Evolutionary conservation across 2,329 filamentous ascomycete species (phyloP).

Genomic region (Verticillium dahliae): DNA sequence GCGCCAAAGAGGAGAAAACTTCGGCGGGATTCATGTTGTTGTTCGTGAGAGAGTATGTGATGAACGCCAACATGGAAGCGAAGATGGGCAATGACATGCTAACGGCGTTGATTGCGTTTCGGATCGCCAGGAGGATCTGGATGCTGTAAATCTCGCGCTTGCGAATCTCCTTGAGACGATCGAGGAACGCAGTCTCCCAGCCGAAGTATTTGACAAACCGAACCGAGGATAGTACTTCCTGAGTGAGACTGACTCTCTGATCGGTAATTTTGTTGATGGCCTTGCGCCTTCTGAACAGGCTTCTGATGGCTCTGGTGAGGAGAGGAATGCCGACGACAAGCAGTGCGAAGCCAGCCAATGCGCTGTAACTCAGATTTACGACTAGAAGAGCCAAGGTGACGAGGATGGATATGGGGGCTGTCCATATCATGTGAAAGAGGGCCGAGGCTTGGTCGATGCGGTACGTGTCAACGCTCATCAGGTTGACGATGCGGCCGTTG

Average conservation of each 20-base stretch:
- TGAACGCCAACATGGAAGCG: constrained; percentile 90
- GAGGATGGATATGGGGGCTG: constrained; percentile 69
- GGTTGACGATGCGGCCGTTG: constrained; percentile 83
- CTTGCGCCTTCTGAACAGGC: constrained; percentile 67
- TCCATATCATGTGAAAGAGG: constrained; percentile 90
- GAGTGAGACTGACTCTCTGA: constrained; percentile 81
- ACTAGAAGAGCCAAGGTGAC: constrained; percentile 75
- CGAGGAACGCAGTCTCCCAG: constrained; percentile 84
- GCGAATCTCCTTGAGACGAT: constrained; percentile 68
- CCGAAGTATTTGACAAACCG: constrained; percentile 96
- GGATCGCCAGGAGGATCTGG: constrained; percentile 73
- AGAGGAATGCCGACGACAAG: constrained; percentile 72
- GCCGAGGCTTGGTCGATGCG: constrained; percentile 83
- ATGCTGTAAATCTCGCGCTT: constrained; percentile 75
- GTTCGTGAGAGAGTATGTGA: constrained; percentile 65
- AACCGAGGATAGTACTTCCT: constrained; percentile 86
- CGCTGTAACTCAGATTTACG: constrained; percentile 85
- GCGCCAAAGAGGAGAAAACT: constrained; percentile 85
- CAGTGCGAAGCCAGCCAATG: constrained; percentile 79
- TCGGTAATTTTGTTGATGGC: constrained; percentile 92
- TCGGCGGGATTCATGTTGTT: constrained; percentile 66
- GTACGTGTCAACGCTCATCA: constrained; percentile 95
- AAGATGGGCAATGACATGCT: constrained; percentile 87
- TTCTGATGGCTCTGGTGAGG: constrained; percentile 70
- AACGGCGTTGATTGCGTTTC: constrained; percentile 78